These are phyloP conservation scores for Catenaria anguillulae DNA, from an alignment of 371 early-diverging fungal species.

Conservation along the genomic window DNA sequence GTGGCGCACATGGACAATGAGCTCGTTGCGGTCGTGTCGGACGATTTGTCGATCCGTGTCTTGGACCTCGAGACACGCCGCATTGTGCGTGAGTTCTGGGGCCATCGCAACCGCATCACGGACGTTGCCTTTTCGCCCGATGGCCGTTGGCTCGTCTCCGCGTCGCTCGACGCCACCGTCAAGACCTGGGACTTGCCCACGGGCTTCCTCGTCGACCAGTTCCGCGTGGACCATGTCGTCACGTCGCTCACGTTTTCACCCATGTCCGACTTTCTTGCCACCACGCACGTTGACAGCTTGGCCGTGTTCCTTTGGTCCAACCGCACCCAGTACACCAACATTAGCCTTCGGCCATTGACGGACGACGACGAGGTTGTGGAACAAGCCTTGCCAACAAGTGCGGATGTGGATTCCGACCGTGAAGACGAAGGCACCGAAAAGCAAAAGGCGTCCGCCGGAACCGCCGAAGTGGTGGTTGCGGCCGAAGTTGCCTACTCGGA, in stretches of 20 bases:
- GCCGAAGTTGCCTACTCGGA: slow-evolving; percentile 5
- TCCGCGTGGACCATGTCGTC: slow-evolving; percentile 54
- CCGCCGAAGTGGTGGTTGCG: background rate
- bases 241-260: slow-evolving; percentile 79
- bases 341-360: slow-evolving; percentile 43
- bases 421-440: slow-evolving; percentile 5
- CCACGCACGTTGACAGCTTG: slow-evolving; percentile 74
- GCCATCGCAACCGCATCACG: slow-evolving; percentile 70
- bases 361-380: slow-evolving; percentile 35
- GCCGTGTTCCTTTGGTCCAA: slow-evolving; percentile 88
- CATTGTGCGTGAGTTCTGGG: slow-evolving; percentile 74
- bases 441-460: background rate
- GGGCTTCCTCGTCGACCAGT: slow-evolving; percentile 71
- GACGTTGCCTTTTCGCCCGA: slow-evolving; percentile 81
- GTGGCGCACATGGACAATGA: slow-evolving; percentile 52
- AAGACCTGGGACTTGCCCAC: slow-evolving; percentile 91
- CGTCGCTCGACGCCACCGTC: slow-evolving; percentile 68
- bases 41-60: slow-evolving; percentile 71
- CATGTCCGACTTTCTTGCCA: slow-evolving; percentile 77
- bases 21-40: slow-evolving; percentile 62
- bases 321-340: slow-evolving; percentile 50
- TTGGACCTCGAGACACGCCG: slow-evolving; percentile 65
- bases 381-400: slow-evolving; percentile 35
- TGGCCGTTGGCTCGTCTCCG: slow-evolving; percentile 78
- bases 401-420: slow-evolving; percentile 24